These are phyloP conservation scores for Viridothelium virens DNA, from an alignment of 495 filamentous ascomycete species.

Conservation along the genomic window DNA sequence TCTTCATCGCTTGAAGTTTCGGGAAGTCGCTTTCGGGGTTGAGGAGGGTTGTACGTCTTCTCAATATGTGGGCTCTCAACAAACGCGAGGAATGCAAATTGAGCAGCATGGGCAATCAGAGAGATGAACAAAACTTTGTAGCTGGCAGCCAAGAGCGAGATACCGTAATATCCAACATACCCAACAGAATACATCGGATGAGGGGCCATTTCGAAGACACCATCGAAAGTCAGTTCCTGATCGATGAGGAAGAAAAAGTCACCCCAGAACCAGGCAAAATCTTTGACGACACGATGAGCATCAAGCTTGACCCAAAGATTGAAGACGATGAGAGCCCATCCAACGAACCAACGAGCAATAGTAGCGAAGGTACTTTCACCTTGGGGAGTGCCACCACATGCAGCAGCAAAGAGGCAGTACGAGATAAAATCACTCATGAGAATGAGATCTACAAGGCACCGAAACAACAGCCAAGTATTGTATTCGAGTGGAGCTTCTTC, in stretches of 20 bases:
- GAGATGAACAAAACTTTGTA: conserved; percentile 96
- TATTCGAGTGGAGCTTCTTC: conserved; percentile 91
- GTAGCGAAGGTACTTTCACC: conserved; percentile 64
- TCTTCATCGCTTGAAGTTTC: conserved; percentile 12
- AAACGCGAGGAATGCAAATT: conserved; percentile 81
- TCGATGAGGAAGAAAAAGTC: conserved; percentile 71
- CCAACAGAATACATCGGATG: conserved; percentile 99
- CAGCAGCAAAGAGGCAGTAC: conserved; percentile 90
- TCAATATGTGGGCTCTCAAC: conserved; percentile 98
- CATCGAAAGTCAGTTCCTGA: conserved; percentile 3
- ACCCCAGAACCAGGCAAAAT: conserved; percentile 99
- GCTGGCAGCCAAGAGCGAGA: conserved; percentile 96
- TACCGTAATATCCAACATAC: conserved; percentile 96
- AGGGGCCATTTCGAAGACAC: conserved; percentile 94
- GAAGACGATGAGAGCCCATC: conserved; percentile 76
- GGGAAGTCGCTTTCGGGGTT: conserved; percentile 42
- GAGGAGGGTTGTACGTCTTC: conserved; percentile 90
- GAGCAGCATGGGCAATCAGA: conserved; percentile 85
- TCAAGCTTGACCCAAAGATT: conserved; percentile 99
- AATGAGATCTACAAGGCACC: conserved; percentile 88
- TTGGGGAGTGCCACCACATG: conserved; percentile 66
- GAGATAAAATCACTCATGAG: conserved; percentile 98
- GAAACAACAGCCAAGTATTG: conserved; percentile 96
- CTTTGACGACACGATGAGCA: conserved; percentile 96
- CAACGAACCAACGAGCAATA: conserved; percentile 68